These are phyloP conservation scores for Ceratocystis albifundus DNA, from an alignment of 2,329 filamentous ascomycete species.

Conservation along the genomic window DNA sequence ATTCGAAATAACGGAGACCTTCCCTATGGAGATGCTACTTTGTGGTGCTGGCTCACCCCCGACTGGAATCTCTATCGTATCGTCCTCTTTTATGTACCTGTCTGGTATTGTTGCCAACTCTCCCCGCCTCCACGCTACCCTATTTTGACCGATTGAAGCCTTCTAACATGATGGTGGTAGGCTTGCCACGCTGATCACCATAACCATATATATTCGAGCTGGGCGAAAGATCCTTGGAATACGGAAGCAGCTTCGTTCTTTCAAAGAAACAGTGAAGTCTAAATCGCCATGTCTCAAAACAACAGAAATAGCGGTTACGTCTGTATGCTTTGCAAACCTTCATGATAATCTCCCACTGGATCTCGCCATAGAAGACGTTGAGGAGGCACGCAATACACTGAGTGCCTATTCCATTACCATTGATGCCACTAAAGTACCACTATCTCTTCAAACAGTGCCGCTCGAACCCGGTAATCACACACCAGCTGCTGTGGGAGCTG, in stretches of 20 bases:
- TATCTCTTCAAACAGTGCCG: slow-evolving; percentile 47
- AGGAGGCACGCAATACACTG: slow-evolving; percentile 30
- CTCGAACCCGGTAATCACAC: slow-evolving; percentile 59
- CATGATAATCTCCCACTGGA: not conserved
- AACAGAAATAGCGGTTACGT: slow-evolving; percentile 45
- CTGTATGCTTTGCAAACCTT: slow-evolving; percentile 30
- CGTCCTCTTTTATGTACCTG: slow-evolving; percentile 56
- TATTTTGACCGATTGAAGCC: not conserved
- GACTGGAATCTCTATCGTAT: slow-evolving; percentile 58
- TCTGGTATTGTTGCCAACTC: slow-evolving; percentile 37
- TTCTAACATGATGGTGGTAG: slow-evolving; percentile 10
- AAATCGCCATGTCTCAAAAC: slow-evolving; percentile 38
- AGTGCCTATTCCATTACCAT: slow-evolving; percentile 49
- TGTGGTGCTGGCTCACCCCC: slow-evolving; percentile 67
- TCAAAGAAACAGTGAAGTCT: slow-evolving; percentile 33
- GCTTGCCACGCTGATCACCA: slow-evolving; percentile 24
- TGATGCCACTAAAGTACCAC: slow-evolving; percentile 52
- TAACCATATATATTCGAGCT: slow-evolving; percentile 34
- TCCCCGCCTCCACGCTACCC: not conserved
- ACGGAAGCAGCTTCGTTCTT: slow-evolving; percentile 43
- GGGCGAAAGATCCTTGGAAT: slow-evolving; percentile 52
- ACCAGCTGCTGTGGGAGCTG: slow-evolving; percentile 59
- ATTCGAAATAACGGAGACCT: slow-evolving; percentile 38
- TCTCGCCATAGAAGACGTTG: not conserved
- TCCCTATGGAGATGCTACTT: slow-evolving; percentile 57